Conservation (phyloP, 805 yeast species). For the Ascoidea rubescens region DNA sequence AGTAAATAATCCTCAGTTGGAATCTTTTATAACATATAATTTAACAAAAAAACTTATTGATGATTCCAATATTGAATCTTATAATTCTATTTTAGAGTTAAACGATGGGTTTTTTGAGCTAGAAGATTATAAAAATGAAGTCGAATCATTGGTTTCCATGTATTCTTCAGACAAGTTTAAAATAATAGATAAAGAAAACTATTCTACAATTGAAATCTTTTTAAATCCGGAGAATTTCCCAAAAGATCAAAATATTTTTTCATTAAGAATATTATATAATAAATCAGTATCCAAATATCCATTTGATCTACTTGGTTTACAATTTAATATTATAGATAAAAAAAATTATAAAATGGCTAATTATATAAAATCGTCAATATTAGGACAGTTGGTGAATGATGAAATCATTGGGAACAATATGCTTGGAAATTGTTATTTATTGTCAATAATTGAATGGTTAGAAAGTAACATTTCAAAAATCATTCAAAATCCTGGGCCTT, state of each 20-base stretch:
- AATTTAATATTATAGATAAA: constrained; percentile 26
- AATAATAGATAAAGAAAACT: constrained; percentile 16
- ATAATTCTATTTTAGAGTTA: no score
- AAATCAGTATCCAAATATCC: constrained; percentile 36
- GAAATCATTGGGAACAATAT: constrained; percentile 23
- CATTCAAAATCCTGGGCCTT: constrained; percentile 63
- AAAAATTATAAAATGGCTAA: constrained; percentile 42
- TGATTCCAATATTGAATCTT: no score
- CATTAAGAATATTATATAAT: constrained; percentile 29
- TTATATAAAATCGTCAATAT: constrained; percentile 49
- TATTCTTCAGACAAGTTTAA: constrained; percentile 33
- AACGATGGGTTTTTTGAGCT: constrained; percentile 3
- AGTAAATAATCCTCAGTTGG: background rate
- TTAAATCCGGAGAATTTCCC: constrained; percentile 20
- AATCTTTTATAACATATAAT: background rate
- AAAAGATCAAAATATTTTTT: constrained; percentile 11
- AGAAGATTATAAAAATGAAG: constrained; percentile 61
- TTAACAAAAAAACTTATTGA: constrained; percentile 11
- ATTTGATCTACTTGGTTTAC: constrained; percentile 52
- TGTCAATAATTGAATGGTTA: constrained; percentile 63
- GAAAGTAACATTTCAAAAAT: constrained; percentile 44
- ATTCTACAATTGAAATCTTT: constrained; percentile 19
- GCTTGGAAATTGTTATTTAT: constrained; percentile 61
- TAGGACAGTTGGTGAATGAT: constrained; percentile 31
- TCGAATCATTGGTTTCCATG: constrained; percentile 50